Percentiles rank a stretch among this genome's conserved stretches.
Evolutionary conservation across 208 protist species (phyloP).

Genomic region (Leishmania tropica): DNA sequence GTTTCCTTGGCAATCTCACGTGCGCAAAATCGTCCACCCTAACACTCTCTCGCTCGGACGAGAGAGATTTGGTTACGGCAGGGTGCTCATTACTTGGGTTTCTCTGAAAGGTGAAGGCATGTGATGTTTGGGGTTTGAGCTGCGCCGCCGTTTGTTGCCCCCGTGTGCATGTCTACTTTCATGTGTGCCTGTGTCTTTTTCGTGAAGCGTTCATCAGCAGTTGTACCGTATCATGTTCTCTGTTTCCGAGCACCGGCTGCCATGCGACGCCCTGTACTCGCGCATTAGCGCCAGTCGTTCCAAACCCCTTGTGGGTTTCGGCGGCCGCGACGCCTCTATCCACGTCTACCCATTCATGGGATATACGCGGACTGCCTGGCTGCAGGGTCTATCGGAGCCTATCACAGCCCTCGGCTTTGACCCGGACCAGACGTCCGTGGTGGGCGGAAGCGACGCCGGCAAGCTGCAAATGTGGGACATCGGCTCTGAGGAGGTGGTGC

Average conservation of each 20-base stretch:
- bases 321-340: conserved; percentile 57
- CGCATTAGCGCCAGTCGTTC: conserved; percentile 58
- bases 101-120: background rate
- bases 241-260: conserved; percentile 48
- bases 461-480: conserved; percentile 75
- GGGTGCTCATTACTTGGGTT: background rate
- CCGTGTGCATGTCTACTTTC: background rate
- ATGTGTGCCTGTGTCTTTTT: conserved; percentile 2
- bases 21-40: background rate
- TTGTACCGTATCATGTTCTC: conserved; percentile 28
- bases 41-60: background rate
- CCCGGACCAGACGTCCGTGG: conserved; percentile 50
- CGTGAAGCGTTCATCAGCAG: background rate
- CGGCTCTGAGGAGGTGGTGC: conserved; percentile 53
- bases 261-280: conserved; percentile 63
- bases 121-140: conserved; percentile 5
- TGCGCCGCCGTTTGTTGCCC: background rate
- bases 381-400: conserved; percentile 54
- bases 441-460: conserved; percentile 65
- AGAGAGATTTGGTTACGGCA: background rate
- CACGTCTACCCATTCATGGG: conserved; percentile 72
- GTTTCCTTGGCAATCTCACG: background rate
- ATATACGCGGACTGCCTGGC: conserved; percentile 47
- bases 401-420: conserved; percentile 75
- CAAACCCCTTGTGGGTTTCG: conserved; percentile 68